Percentiles rank a stretch among this genome's conserved stretches.
Conservation (phyloP, 352 stramenopile species). For the Phytophthora sansomeana region DNA sequence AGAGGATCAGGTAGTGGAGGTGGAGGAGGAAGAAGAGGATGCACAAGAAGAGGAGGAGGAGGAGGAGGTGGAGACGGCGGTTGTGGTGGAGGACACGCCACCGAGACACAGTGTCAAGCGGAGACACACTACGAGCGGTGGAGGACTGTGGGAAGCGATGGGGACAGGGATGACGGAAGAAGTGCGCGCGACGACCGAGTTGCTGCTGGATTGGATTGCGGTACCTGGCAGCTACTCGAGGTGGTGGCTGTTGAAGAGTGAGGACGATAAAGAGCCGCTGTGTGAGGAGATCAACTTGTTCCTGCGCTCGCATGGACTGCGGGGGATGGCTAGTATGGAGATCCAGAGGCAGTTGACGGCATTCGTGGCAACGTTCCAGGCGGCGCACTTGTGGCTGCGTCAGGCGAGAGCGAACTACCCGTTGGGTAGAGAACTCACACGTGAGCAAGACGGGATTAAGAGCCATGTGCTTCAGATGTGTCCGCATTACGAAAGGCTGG, state of each 20-base stretch:
- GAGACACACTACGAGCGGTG: neutral
- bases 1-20: neutral
- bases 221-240: conserved; percentile 49
- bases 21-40: neutral
- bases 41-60: neutral
- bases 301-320: conserved; percentile 37
- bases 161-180: conserved; percentile 14
- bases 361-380: conserved; percentile 49
- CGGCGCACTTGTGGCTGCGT: conserved; percentile 42
- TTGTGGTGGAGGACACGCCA: conserved; percentile 1
- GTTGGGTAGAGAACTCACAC: conserved; percentile 12
- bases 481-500: conserved; percentile 49
- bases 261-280: conserved; percentile 39
- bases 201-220: conserved; percentile 50
- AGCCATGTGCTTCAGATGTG: conserved; percentile 49
- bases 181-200: conserved; percentile 19
- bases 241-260: conserved; percentile 37
- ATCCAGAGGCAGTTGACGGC: conserved; percentile 37
- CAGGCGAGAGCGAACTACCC: conserved; percentile 38
- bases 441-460: conserved; percentile 44
- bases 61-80: neutral
- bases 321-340: conserved; percentile 32
- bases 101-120: conserved; percentile 15
- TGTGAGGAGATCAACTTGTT: conserved; percentile 49
- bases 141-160: conserved; percentile 13